Evolutionary conservation across 2,329 filamentous ascomycete species (phyloP).

Genomic region (Orbilia javanica): DNA sequence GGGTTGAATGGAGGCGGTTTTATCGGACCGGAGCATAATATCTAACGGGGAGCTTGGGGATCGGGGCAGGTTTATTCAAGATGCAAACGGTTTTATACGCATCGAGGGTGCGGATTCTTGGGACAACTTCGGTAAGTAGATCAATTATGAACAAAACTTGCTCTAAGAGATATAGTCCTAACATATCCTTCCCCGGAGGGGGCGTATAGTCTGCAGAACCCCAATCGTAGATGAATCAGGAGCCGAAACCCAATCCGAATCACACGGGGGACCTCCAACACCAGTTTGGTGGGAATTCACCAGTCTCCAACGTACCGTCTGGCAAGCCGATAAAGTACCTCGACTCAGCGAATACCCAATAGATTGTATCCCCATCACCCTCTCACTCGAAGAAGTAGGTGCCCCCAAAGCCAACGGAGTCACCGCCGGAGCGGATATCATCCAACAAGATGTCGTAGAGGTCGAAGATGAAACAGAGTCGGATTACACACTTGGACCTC

Average conservation of each 20-base stretch:
- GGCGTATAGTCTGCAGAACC: conserved; percentile 10
- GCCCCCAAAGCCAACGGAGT: neutral
- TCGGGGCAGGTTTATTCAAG: conserved; percentile 17
- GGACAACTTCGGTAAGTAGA: conserved; percentile 39
- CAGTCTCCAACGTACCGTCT: conserved; percentile 28
- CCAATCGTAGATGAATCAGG: neutral
- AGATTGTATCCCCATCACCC: conserved; percentile 23
- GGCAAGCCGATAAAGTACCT: conserved; percentile 11
- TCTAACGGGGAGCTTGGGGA: neutral
- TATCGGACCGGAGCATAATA: too few relatives aligned
- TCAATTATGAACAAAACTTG: neutral
- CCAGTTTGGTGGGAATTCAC: conserved; percentile 20
- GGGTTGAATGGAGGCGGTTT: too few relatives aligned
- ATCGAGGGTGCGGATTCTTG: conserved; percentile 3
- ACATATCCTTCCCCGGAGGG: too few relatives aligned
- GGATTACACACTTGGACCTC: neutral
- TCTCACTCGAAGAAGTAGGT: neutral
- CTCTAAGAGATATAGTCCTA: too few relatives aligned
- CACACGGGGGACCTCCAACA: neutral
- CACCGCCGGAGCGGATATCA: neutral
- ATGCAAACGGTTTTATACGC: neutral
- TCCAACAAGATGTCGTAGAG: neutral
- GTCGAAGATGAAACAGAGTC: neutral
- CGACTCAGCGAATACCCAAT: neutral
- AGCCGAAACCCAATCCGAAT: conserved; percentile 15